Evolutionary conservation across 164 flowering plant genomes (phyloP), one percentile per base, ranked within the genome.

Genomic region (Vitis amurensis): DNA sequence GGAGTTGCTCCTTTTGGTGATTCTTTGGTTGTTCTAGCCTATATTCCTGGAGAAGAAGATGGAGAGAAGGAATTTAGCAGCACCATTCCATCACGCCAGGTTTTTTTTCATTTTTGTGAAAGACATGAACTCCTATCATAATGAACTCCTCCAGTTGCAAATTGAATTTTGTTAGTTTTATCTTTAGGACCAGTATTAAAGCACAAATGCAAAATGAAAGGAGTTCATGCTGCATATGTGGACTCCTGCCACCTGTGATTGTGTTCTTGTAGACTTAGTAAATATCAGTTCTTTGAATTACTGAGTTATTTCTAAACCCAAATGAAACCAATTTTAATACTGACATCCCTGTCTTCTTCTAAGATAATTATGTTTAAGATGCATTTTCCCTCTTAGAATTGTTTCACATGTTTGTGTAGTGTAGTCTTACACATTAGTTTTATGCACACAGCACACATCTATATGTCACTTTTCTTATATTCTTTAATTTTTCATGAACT

Each of bases 1-100:
- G 98, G 97, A 74, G 83, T 96, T 82, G 98, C 98, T 78, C 98
- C 99, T 15, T 96, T 90, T 85, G 99, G 97, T 74, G 98, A 93
- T 81, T 77, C 89, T 75, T 85, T 96, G 88, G 99, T 93, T 77
- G 81, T 96, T 81, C 84, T 96, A 68, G 97, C 99, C 67, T 93
- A 93, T 78, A 90, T 95, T 73, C 91, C 91, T n/a, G 91, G 82
- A 64, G 89, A 89, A 81, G 97, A 86, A 78, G 90, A 89, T 73
- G 88, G 91, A 50, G 92, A 87, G 59, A 91, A 90, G 77, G 92
- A 89, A 55, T 85, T 88, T 62, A 86, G 88, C 65, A 93, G 91
- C 72, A 74, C 83, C 10, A 60, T 81, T 73, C 88, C 97, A 50
- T 85, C 92, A 23, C 89, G 93, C 31, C 98, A 93, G 97, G 98